These are phyloP conservation scores for Neurospora sublineolata DNA, from an alignment of 495 filamentous ascomycete genomes.

Conservation along the genomic window DNA sequence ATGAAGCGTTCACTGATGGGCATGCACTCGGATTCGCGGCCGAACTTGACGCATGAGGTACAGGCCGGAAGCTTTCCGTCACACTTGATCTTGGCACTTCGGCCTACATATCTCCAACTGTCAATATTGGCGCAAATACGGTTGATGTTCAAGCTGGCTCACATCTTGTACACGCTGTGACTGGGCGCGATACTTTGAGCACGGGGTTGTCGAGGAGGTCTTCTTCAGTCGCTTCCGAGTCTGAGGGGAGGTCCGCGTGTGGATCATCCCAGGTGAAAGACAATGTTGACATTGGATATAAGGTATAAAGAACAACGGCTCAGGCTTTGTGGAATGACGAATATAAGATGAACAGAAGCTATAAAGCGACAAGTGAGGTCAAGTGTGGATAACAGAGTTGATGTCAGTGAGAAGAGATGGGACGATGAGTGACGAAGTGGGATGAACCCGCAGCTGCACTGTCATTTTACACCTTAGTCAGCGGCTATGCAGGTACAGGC, in stretches of 20 bases:
- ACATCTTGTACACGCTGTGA: constrained; percentile 88
- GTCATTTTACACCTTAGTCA: background rate
- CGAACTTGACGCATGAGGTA: constrained; percentile 79
- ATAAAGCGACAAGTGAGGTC: background rate
- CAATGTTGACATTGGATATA: background rate
- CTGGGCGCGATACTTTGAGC: constrained; percentile 79
- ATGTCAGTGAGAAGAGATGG: background rate
- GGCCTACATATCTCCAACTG: constrained; percentile 29
- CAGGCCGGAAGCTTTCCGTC: constrained; percentile 92
- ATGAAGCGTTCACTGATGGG: constrained; percentile 90
- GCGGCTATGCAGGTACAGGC: background rate
- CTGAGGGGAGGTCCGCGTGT: background rate
- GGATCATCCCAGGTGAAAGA: background rate
- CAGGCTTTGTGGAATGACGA: background rate
- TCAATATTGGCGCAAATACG: constrained; percentile 8
- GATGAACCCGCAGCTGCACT: background rate
- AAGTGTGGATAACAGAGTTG: background rate
- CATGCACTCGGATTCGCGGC: constrained; percentile 73
- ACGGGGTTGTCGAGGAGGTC: constrained; percentile 55
- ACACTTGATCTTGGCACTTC: constrained; percentile 87
- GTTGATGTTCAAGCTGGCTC: constrained; percentile 15
- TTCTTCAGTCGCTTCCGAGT: background rate
- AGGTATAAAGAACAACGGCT: background rate
- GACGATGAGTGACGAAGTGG: background rate
- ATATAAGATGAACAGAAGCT: background rate